Base-by-base conservation (phyloP, 257 asterid species). In the Plantago elongata region DNA sequence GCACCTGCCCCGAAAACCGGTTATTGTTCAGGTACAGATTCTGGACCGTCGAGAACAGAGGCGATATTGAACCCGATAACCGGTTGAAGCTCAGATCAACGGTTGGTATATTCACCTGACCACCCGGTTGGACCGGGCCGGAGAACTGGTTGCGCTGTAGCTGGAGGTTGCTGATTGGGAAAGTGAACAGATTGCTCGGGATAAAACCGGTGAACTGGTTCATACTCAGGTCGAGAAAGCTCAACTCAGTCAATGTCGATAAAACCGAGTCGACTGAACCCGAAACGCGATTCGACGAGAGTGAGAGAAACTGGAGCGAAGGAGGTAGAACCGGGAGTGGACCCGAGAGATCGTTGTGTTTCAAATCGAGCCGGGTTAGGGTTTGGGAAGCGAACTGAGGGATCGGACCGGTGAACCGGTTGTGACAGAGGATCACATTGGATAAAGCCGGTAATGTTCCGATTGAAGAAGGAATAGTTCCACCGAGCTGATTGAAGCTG, bases 11-110 rank as follows among this genome's bases (percentile, higher is more conserved):
- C 27, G 70, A 67, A 83, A 93, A 87, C 83, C 89, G 94, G 84
- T 93, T 93, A 58, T 93, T 89, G 45, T 93, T 89, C 49, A 93
- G 79, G 16, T 84, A 93, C 0, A 93, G 74, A 54, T 73, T 83
- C 75, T 87, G 83, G 13, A 87, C 99, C 69, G 89, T 79, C 4
- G 99, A 69, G 34, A 93, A 74, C 58, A 87, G 37, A 0, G 97
- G 95, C 0, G 99, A 89, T 44, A 92, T 78, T 56, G 77, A 83
- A 1, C 99, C 99, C 1, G 73, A 83, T 2, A 93, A 61, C 14
- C 93, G 86, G 80, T 93, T 93, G 71, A 58, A 85, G 67, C 99
- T 93, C 34, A 92, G 93, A 64, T 93, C 99, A 5, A 93, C 86
- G 51, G 83, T 79, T 10, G 83, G 82, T 46, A 89, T 93, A 0